Base-by-base conservation (phyloP, 257 asterid genomes). In the Lithospermum erythrorhizon region DNA sequence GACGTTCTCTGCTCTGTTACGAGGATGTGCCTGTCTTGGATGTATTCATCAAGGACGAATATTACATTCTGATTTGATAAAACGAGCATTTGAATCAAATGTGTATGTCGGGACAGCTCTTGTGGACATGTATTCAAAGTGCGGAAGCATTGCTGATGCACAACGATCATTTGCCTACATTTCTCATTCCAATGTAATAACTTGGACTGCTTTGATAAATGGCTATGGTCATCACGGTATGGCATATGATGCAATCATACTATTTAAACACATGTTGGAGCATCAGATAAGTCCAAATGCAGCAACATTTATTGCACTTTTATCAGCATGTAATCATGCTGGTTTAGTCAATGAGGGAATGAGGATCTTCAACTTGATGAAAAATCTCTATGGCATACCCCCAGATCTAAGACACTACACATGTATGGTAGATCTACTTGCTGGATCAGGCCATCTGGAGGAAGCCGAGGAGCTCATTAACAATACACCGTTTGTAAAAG, bases 81-180 rank as follows among this genome's bases (percentile, higher is more conserved):
- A 87, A 73, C 84, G 95, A 20, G 79, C 94, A 3, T 90, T 87
- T 24, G 79, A 80, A 64, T 70, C 76, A 47, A 65, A 74, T 62
- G 76, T 77, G 14, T 80, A 75, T 60, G 86, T 83, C 20, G 95
- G 84, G 52, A 83, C 97, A 21, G 83, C 96, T 55, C 88, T 90
- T 2, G 69, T 80, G 32, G 90, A 87, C 75, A 87, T 90, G 96
- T 90, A 90, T 66, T 75, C 95, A 53, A 90, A 82, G 75, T 83
- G 95, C 66, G 95, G 97, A 62, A 83, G 86, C 85, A 75, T 90
- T 55, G 53, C 68, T 9, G 84, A 81, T 59, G 90, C 96, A 32
- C 70, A 61, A 30, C 65, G 65, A 25, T 83, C 94, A 0, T 90
- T 90, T 67, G 53, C 57, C 59, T 68, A 70, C 79, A 71, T 80